A percentile compares a stretch with the other conserved stretches of the same genome.
phyloP scores from a whole-genome alignment of 2,329 filamentous ascomycete genomes.

The Cadophora malorum region DNA sequence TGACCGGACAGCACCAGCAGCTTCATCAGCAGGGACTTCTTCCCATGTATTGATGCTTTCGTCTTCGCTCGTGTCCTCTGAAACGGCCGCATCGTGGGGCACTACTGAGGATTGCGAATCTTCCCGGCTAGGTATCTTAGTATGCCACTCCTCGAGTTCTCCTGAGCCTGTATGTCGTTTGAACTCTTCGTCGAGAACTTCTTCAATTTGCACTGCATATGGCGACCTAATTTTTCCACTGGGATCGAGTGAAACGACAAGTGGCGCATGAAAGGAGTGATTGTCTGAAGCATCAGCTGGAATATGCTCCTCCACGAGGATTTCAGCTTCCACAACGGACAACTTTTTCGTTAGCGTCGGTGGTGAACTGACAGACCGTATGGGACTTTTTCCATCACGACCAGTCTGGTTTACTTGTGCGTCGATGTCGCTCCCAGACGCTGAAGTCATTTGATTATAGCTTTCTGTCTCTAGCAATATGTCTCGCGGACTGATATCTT shows the following conservation, averaged over 20 bases:
- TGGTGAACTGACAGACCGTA: not conserved
- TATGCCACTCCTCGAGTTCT: not conserved
- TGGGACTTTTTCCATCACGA: not conserved
- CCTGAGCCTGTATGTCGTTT: not conserved
- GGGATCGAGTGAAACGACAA: not conserved
- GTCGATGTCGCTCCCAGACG: not conserved
- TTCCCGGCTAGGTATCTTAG: not conserved
- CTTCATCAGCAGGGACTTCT: not conserved
- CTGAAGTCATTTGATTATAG: not conserved
- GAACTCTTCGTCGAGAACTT: constrained; percentile 15
- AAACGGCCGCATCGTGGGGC: too few species aligned
- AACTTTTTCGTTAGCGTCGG: not conserved
- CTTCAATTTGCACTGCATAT: constrained; percentile 6
- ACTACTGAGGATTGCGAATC: not conserved
- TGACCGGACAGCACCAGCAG: not conserved
- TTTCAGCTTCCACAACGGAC: not conserved
- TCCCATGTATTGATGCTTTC: not conserved
- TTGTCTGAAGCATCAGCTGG: not conserved
- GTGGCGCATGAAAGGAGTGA: not conserved
- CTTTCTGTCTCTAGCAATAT: not conserved
- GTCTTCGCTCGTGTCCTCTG: not conserved
- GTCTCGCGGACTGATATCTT: not conserved
- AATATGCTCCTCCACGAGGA: not conserved
- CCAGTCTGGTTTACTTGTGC: not conserved
- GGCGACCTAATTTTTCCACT: not conserved